Base-by-base conservation (phyloP, 1,139 yeast genomes). In the Kodamaea sp. region DNA sequence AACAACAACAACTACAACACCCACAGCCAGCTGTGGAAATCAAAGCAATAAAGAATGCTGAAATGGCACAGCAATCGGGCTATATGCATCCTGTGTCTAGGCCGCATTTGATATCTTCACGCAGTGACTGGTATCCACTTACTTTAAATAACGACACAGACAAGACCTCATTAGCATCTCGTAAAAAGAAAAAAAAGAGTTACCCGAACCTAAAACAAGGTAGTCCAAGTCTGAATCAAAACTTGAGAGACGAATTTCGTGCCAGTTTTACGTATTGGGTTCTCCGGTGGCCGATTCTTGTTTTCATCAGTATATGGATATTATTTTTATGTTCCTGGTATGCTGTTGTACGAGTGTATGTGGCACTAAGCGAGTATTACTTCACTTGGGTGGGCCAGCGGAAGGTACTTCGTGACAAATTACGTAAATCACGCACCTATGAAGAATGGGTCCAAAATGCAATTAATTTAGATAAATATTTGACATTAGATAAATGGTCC, bases 71-170 rank as follows among this genome's bases (percentile, higher is more conserved):
- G 28, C 38, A 41, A 20, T 23, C n/a, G n/a, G 32, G 9, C 36
- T 27, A 11, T 29, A 29, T 31, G 32, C 31, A 25, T 12, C 29
- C 41, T 20, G 37, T 27, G 40, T 31, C 39, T 23, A 38, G 46
- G 38, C 65, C 62, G 2, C 63, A 54, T 38, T 48, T 69, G 49
- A 81, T 83, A 36, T 57, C 76, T 0, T 80, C 88, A 2, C 73
- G 75, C 48, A 77, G 75, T 47, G 89, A 83, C 55, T 82, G 89
- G 90, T 75, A 75, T 12, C 89, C 89, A 0, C 63, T 80, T 3
- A 65, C 70, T 31, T 59, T 46, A 12, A 43, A 40, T 11, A 29
- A 38, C 6, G 30, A 39, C 4, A 24, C 35, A 29, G 6, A 37
- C 26, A 37, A 42, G 11, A 39, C 32, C 41, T 15, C 20, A 15